Conservation (phyloP, 805 yeast species). For the Wickerhamomyces hampshirensis region DNA sequence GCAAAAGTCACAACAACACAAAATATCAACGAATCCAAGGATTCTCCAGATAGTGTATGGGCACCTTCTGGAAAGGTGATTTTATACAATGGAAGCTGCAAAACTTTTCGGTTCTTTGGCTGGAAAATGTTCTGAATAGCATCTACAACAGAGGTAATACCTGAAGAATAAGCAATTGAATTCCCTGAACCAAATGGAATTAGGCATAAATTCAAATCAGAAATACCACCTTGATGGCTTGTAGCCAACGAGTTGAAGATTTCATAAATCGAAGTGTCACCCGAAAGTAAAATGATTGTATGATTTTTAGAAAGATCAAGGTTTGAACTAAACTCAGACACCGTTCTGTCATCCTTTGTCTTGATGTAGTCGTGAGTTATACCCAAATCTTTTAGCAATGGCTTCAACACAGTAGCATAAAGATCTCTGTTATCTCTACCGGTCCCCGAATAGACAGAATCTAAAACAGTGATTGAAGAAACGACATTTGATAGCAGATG, state of each 20-base stretch:
- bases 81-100: conserved; percentile 29
- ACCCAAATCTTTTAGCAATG: conserved; percentile 37
- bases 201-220: conserved; percentile 21
- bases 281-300: conserved; percentile 64
- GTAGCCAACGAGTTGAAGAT: conserved; percentile 47
- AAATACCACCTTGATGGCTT: conserved; percentile 3
- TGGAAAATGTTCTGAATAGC: conserved; percentile 34
- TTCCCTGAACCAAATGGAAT: conserved; percentile 88
- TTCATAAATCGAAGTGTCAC: conserved; percentile 83
- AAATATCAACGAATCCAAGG: conserved; percentile 25
- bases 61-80: conserved; percentile 27
- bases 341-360: conserved; percentile 37
- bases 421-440: conserved; percentile 34
- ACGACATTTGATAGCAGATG: conserved; percentile 5
- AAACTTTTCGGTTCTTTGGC: conserved; percentile 5
- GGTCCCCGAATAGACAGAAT: conserved; percentile 33
- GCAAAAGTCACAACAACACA: conserved; percentile 79
- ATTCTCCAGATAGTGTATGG: not conserved
- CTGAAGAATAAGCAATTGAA: conserved; percentile 64
- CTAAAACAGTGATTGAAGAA: conserved; percentile 24
- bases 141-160: conserved; percentile 29
- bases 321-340: conserved; percentile 34
- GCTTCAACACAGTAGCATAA: conserved; percentile 39
- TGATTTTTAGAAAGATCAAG: conserved; percentile 23
- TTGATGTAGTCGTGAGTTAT: conserved; percentile 36